Base-by-base conservation (phyloP, 2,329 filamentous ascomycete genomes). In the Aciculosporium take region DNA sequence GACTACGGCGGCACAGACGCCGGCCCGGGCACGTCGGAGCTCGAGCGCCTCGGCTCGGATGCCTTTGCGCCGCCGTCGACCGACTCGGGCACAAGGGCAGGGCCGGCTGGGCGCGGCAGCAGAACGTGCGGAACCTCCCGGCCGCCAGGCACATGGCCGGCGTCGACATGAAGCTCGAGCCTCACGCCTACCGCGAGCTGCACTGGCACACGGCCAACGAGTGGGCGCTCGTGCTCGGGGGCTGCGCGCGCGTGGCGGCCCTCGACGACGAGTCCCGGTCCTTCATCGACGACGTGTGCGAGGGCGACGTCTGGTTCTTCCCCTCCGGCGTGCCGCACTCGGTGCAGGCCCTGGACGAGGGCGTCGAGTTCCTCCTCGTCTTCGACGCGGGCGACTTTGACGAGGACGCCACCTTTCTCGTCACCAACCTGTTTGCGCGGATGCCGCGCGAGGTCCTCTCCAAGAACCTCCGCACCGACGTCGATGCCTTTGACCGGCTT, bases 161-260 rank as follows among this genome's bases (percentile, higher is more conserved):
- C 33, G 73, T 76, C 1, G 67, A 76, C 47, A 76, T 76, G 73
- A 65, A 71, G 31, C 62, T 77, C 1, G 66, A 64, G n/a, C 65
- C 71, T 0, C 58, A 71, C 21, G 73, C 69, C 0, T 79, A 79
- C 46, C 68, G 77, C 17, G 76, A 81, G 53, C 58, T 81, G 18
- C 77, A 81, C 48, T 81, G 72, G 72, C 73, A 77, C 48, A 71
- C 66, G 29, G 64, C 68, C 30, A 65, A 59, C 37, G 62, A 74
- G 48, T 74, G 69, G 69, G 61, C 67, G 0, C 57, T 73, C 5
- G 58, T 77, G 9, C 59, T 74, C 13, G 72, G 72, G 43, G 73
- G 73, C 0, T 66, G 63, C 31, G 69, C 69, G 2, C 63, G 69
- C 5, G 57, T 77, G 1, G 59, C 65, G 6, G 66, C 72, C 1